A percentile compares a stretch with the other conserved stretches of the same genome.
Evolutionary conservation across 179 eudicot species (phyloP).

Genomic region (Silene coronaria): DNA sequence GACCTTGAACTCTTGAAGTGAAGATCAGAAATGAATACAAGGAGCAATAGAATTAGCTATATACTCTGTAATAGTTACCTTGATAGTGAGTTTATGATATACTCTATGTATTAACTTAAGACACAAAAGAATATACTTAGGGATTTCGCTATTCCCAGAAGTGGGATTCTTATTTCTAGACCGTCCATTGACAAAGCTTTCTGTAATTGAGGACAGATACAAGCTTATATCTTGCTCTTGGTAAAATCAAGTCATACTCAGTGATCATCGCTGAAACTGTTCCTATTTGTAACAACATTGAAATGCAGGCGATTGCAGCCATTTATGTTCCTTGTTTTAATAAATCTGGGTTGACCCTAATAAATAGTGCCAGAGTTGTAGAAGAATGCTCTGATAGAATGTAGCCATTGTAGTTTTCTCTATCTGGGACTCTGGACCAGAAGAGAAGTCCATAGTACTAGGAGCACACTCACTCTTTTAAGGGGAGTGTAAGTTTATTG

Average conservation of each 20-base stretch:
- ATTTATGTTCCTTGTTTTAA: background rate
- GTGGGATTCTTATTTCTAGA: background rate
- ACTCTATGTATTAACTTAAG: too few relatives aligned
- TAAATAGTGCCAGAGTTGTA: background rate
- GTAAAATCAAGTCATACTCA: background rate
- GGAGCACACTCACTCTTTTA: too few relatives aligned
- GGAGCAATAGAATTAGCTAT: too few relatives aligned
- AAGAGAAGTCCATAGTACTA: too few relatives aligned
- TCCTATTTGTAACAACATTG: background rate
- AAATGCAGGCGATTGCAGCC: background rate
- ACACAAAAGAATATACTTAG: too few relatives aligned
- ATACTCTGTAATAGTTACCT: too few relatives aligned
- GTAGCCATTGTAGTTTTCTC: background rate
- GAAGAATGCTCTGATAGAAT: background rate
- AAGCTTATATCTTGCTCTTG: background rate
- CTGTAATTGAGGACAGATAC: background rate
- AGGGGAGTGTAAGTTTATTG: background rate
- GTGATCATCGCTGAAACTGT: background rate
- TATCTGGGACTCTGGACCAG: background rate
- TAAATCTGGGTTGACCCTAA: background rate
- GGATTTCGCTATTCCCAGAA: too few relatives aligned
- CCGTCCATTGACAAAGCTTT: background rate
- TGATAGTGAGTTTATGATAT: too few relatives aligned
- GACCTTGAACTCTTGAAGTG: too few relatives aligned
- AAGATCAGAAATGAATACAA: too few relatives aligned